Evolutionary conservation across 2,329 filamentous ascomycete species (phyloP), one percentile per base, ranked within the genome.

Genomic region (Bipolaris bicolor): DNA sequence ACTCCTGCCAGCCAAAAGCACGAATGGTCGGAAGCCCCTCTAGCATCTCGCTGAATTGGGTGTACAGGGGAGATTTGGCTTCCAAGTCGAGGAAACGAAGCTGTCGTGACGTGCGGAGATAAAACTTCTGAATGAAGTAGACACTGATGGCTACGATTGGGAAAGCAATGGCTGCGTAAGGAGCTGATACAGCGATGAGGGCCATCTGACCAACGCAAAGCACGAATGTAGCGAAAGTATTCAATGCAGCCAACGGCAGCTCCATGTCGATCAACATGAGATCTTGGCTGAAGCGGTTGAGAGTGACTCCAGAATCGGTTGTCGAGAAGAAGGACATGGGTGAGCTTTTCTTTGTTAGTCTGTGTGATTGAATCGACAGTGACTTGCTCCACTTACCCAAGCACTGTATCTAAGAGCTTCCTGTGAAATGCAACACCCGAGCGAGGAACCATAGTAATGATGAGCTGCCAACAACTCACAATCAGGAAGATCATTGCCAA

Each of bases 81-180:
- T 85, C 83, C 0, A 85, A 74, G 63, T 86, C 84, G 7, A 85
- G 71, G 26, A 83, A 77, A 48, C 84, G 78, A 6, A 83, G 64
- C 58, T 82, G 80, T 1, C 81, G 75, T 5, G 79, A 80, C 7
- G 80, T 82, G 13, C 75, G 77, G 3, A 83, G 76, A 58, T 83
- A 83, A 65, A 78, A 76, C 47, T 68, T 76, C 56, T 83, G 80
- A 6, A 83, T 73, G 44, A 71, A 51, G 57, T 77, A 82, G 24
- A 82, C 64, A 2, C 66, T 66, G 1, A 69, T 55, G 7, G 75
- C 55, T 1, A 80, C 65, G 18, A 79, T 51, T 0, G 80, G 80
- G 45, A 80, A 72, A 1, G 74, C 68, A 4, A 77, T 71, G 4
- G 77, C 78, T 10, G 76, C 73, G 36, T 75, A 81, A 1, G 68